phyloP scores from a whole-genome alignment of 2,329 filamentous ascomycete genomes.

The Fusarium transvaalense region DNA sequence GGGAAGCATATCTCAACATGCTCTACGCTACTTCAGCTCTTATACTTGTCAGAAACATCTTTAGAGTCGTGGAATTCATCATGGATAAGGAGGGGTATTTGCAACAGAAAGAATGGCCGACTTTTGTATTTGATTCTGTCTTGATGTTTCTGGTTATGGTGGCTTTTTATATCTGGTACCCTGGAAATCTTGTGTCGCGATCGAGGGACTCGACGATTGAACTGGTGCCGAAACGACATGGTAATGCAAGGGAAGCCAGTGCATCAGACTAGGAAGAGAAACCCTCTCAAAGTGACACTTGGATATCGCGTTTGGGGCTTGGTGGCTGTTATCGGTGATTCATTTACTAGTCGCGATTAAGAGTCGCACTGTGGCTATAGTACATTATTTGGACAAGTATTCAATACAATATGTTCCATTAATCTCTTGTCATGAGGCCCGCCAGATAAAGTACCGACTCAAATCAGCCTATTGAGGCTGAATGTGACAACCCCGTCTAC shows the following conservation, averaged over 20 bases:
- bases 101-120: constrained; percentile 37
- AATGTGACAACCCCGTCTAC: not conserved
- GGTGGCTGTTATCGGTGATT: too few relatives aligned
- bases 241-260: not conserved
- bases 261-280: not conserved
- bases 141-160: constrained; percentile 32
- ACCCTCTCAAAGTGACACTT: too few relatives aligned
- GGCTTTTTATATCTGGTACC: constrained; percentile 28
- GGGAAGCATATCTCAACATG: constrained; percentile 27
- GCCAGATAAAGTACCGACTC: too few relatives aligned
- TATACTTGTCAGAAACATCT: constrained; percentile 20
- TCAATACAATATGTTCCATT: too few relatives aligned
- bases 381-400: too few relatives aligned
- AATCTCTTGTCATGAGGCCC: too few relatives aligned
- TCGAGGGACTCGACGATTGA: not conserved
- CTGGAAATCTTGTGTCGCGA: not conserved
- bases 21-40: constrained; percentile 14
- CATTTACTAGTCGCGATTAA: too few relatives aligned
- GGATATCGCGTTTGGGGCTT: too few relatives aligned
- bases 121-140: constrained; percentile 20
- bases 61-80: constrained; percentile 26
- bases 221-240: not conserved
- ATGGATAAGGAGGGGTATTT: constrained; percentile 32
- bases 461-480: not conserved
- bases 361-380: too few relatives aligned